Evolutionary conservation across 2,329 filamentous ascomycete species (phyloP).

Genomic region (Stemphylium beticola): DNA sequence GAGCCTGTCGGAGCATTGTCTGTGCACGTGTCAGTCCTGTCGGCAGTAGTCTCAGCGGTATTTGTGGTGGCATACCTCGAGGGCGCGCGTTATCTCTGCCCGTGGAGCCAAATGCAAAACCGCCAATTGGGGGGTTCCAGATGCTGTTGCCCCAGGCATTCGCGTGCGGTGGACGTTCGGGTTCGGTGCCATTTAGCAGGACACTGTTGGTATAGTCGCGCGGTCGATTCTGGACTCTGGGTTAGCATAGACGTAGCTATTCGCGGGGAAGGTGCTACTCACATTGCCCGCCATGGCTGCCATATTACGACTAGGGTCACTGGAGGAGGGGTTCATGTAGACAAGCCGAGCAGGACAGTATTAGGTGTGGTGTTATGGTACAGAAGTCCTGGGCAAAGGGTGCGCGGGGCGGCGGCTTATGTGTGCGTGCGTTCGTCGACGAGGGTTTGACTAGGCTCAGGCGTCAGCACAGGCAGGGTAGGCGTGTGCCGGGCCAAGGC

Average conservation of each 20-base stretch:
- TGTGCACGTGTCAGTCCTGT: slow-evolving; percentile 27
- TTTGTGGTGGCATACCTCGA: slow-evolving; percentile 32
- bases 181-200: slow-evolving; percentile 38
- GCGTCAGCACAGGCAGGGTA: slow-evolving; percentile 42
- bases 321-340: slow-evolving; percentile 26
- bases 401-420: slow-evolving; percentile 36
- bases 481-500: slow-evolving; percentile 14
- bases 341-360: slow-evolving; percentile 4
- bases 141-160: slow-evolving; percentile 45
- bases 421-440: slow-evolving; percentile 11
- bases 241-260: slow-evolving; percentile 4
- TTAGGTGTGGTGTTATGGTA: slow-evolving; percentile 1
- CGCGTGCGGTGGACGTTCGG: slow-evolving; percentile 36
- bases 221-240: slow-evolving; percentile 31
- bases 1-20: slow-evolving; percentile 63
- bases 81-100: slow-evolving; percentile 41
- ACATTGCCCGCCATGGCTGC: slow-evolving; percentile 42
- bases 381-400: slow-evolving; percentile 8
- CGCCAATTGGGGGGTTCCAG: slow-evolving; percentile 39
- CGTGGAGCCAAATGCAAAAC: slow-evolving; percentile 34
- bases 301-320: slow-evolving; percentile 33
- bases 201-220: slow-evolving; percentile 39
- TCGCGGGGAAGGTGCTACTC: slow-evolving; percentile 18
- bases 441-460: slow-evolving; percentile 38
- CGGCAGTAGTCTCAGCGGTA: not conserved